These are phyloP conservation scores for Cyclocybe cylindracea DNA, from an alignment of 768 basidiomycete species.

Conservation along the genomic window DNA sequence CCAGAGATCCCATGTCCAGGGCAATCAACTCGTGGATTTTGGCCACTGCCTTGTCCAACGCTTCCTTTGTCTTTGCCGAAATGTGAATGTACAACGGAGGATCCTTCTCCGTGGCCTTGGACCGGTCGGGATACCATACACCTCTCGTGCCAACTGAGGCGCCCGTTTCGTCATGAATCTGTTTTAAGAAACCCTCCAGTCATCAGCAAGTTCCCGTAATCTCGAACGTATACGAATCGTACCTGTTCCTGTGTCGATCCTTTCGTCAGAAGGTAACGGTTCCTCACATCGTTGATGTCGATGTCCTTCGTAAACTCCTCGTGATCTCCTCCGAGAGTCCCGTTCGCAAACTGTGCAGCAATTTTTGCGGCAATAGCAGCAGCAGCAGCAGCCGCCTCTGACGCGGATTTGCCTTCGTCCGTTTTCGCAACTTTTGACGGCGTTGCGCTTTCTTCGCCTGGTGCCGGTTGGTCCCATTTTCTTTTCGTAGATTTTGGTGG, in stretches of 20 bases:
- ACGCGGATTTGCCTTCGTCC: constrained; percentile 62
- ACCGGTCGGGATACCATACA: constrained; percentile 92
- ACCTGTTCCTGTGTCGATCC: constrained; percentile 92
- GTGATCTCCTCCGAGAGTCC: constrained; percentile 50
- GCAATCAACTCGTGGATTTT: constrained; percentile 74
- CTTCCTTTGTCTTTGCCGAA: constrained; percentile 69
- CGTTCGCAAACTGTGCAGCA: constrained; percentile 76
- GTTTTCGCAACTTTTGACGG: constrained; percentile 43
- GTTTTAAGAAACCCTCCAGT: constrained; percentile 3
- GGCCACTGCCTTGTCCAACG: constrained; percentile 65
- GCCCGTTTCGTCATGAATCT: constrained; percentile 94
- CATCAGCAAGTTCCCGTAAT: constrained; percentile 1
- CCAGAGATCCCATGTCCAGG: constrained; percentile 77
- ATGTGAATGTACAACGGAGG: constrained; percentile 95
- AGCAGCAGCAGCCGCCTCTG: constrained; percentile 67
- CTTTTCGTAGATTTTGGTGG: constrained; percentile 27
- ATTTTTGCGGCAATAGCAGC: constrained; percentile 95
- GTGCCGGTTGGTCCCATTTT: constrained; percentile 64
- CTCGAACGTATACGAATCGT: constrained; percentile 19
- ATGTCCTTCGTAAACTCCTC: constrained; percentile 88
- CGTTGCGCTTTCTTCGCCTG: constrained; percentile 41
- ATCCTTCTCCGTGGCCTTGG: constrained; percentile 89
- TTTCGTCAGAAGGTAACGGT: constrained; percentile 93
- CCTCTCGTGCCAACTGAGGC: constrained; percentile 93
- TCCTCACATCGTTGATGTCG: constrained; percentile 95